Base-by-base conservation (phyloP, 257 asterid genomes). In the Ophiorrhiza pumila region DNA sequence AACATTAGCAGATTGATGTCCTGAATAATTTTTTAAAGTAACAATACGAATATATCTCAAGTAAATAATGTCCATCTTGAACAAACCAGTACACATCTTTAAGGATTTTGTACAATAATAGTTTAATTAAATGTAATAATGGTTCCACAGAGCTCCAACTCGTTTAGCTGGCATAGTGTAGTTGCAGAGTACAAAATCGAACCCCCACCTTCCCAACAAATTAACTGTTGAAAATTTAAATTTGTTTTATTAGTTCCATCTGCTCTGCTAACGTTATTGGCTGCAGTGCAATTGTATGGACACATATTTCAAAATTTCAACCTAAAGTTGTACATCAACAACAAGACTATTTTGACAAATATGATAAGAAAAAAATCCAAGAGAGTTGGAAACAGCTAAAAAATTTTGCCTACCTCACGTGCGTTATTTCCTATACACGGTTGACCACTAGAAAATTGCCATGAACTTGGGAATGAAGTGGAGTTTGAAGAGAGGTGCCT, bases 401-500 rank as follows among this genome's bases (percentile, higher is more conserved):
- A 9, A 52, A 45, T 49, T 69, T 64, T 13, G 20, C 81, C 77
- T 31, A 95, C 98, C 97, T 92, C 92, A 46, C 73, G 91, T 37
- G 83, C 82, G 64, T 91, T 90, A 71, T 71, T 82, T 71, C 96
- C 97, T 77, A 92, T 72, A 80, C 99, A 95, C 68, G 86, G 91
- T 76, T 86, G 92, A 68, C 83, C 83, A 58, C 73, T 71, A 68
- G 90, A 83, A 78, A 86, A 87, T 27, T 67, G 85, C 83, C 84
- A 89, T 1, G 91, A 76, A 45, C 87, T 72, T 18, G 98, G 91
- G 81, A 95, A 95, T 78, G 92, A 22, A 68, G 39, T 18, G 37
- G 97, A 85, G 68, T 86, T 69, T 31, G 99, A 95, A 41, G 98
- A 89, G 39, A 95, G 96, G 84, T 90, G 99, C 76, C 91, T 89